Evolutionary conservation across 2,329 filamentous ascomycete genomes (phyloP).

Genomic region (Apiospora kogelbergensis): DNA sequence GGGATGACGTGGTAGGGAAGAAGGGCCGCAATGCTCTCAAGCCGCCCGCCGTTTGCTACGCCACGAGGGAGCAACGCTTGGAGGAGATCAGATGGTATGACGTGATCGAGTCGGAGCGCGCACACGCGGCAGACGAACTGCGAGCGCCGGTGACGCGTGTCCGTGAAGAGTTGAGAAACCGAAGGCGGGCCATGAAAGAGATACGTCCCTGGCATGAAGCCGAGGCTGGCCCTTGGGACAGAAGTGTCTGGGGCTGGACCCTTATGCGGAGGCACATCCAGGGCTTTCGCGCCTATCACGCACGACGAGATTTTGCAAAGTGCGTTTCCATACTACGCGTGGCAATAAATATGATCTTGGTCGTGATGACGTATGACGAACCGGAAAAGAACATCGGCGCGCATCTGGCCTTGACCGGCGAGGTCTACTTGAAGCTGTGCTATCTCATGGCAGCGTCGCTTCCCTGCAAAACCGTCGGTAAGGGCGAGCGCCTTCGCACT

Average conservation of each 20-base stretch:
- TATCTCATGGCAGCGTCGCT: neutral
- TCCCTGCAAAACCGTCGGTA: neutral
- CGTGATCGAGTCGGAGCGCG: neutral
- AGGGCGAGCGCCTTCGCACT: too few relatives aligned
- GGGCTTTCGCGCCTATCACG: neutral
- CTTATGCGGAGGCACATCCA: neutral
- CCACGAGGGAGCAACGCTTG: too few relatives aligned
- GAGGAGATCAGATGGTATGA: too few relatives aligned
- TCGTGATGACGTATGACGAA: too few relatives aligned
- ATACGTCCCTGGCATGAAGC: neutral
- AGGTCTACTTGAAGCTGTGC: neutral
- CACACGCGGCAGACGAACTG: neutral
- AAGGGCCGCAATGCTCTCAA: neutral
- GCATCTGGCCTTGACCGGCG: neutral
- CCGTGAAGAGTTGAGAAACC: neutral
- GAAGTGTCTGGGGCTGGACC: neutral
- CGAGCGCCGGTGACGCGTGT: neutral
- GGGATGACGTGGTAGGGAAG: neutral
- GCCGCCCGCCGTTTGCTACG: neutral
- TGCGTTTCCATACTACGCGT: rapidly evolving
- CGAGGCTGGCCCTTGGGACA: neutral
- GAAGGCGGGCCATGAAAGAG: neutral
- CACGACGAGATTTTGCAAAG: neutral
- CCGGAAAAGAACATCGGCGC: too few relatives aligned
- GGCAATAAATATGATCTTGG: too few relatives aligned